Base-by-base conservation (phyloP, 2,329 filamentous ascomycete species). In the Didymella arachidicola region DNA sequence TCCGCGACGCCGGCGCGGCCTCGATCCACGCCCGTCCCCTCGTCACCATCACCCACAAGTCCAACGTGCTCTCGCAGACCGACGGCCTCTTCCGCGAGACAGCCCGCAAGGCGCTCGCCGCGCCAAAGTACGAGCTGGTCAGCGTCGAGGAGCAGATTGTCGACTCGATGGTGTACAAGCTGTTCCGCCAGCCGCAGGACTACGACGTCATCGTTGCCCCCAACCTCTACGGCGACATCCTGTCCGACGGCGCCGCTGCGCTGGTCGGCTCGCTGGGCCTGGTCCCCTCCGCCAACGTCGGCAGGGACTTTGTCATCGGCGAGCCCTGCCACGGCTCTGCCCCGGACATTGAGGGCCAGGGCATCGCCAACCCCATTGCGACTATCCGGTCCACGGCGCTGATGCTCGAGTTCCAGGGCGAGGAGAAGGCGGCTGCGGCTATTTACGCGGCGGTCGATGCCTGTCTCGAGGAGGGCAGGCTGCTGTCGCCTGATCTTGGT, bases 91-190 rank as follows among this genome's bases (percentile, higher is more conserved):
- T 99, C 87, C 89, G 95, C 68, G 83, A 89, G 68, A 90, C 91
- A 4, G 87, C 91, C 16, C 88, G 91, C 67, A 83, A 84, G 29
- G 92, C 91, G 4, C 87, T 98, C 8, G 84, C 87, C 27, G 83
- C 84, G 50, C 68, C 84, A 12, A 84, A 82, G 66, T 97, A 91
- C 81, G 79, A 80, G 60, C 54, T 62, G 14, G 82, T 96, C 53
- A 80, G 81, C 41, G 84, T 97, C 53, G 95, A 98, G 80, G 95
- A 98, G 84, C 95, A 99, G 82, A 99, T 99, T 69, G 94, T 99
- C 63, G 95, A 99, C 81, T 94, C 90, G 62, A 99, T 99, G 95
- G 93, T 98, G 58, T 98, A 98, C 87, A 98, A 98, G 84, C 90
- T 99, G 57, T 98, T 98, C 88, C 92, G 94, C 62, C 92, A 98